A percentile compares a stretch with the other conserved stretches of the same genome.
Evolutionary conservation across 495 filamentous ascomycete species (phyloP).

Genomic region (Cercophora newfieldiana): DNA sequence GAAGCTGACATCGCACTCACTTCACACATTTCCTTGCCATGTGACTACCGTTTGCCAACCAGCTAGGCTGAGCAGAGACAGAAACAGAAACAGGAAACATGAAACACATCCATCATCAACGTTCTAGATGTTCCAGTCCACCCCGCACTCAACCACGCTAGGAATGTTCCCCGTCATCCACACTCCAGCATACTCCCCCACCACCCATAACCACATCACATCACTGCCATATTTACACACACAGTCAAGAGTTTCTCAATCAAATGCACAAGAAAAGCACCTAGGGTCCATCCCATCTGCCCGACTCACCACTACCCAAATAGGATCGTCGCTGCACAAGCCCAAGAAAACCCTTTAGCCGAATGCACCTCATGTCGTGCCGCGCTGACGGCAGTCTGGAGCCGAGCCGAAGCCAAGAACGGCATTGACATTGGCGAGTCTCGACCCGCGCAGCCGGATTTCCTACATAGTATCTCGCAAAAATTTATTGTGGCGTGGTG

Average conservation of each 20-base stretch:
- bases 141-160: neutral
- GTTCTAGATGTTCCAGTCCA: neutral
- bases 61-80: neutral
- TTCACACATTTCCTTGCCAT: neutral
- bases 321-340: neutral
- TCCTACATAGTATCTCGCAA: constrained; percentile 11
- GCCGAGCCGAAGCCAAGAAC: neutral
- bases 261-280: neutral
- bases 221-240: no score
- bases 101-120: neutral
- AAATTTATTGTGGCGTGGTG: no score
- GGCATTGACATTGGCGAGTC: constrained; percentile 11
- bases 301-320: neutral
- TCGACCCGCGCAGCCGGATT: constrained; percentile 3
- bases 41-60: neutral
- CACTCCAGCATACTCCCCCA: neutral
- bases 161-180: neutral
- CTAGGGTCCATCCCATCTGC: neutral
- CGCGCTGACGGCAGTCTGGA: neutral
- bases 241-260: no score
- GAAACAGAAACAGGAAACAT: neutral
- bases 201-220: neutral
- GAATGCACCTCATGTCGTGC: neutral
- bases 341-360: neutral
- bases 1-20: neutral